Evolutionary conservation across 1,139 yeast genomes (phyloP).

Genomic region (Magnusiomyces ingens): DNA sequence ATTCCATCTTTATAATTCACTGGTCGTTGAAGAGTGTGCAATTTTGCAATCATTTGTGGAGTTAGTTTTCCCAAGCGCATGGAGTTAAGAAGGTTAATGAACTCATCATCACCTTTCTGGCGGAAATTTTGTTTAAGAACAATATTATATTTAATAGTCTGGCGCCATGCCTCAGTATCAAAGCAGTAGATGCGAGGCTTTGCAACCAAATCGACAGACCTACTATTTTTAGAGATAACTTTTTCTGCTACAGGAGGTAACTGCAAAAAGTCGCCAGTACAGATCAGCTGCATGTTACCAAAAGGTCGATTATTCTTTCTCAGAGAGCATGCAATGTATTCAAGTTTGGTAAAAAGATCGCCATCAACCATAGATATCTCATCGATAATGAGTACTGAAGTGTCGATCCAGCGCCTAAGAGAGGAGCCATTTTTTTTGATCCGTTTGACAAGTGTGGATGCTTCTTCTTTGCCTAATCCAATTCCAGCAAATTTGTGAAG

Average conservation of each 20-base stretch:
- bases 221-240: too few relatives aligned
- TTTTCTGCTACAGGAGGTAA: conserved; percentile 63
- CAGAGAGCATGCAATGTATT: conserved; percentile 53
- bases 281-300: conserved; percentile 82
- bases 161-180: conserved; percentile 66
- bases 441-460: conserved; percentile 43
- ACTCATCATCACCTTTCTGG: conserved; percentile 72
- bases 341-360: conserved; percentile 60
- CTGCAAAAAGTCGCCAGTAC: conserved; percentile 89
- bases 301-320: conserved; percentile 52
- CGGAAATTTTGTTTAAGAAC: conserved; percentile 76
- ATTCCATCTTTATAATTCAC: conserved; percentile 65
- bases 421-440: conserved; percentile 42
- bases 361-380: conserved; percentile 91
- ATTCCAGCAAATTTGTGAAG: conserved; percentile 83
- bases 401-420: conserved; percentile 51
- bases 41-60: conserved; percentile 39
- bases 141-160: conserved; percentile 53
- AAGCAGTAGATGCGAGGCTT: conserved; percentile 33
- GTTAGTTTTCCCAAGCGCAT: conserved; percentile 60
- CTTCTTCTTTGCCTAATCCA: conserved; percentile 58
- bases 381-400: conserved; percentile 68
- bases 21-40: conserved; percentile 45
- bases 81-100: conserved; percentile 68
- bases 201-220: too few relatives aligned